A percentile compares a stretch with the other conserved stretches of the same genome.
phyloP scores from a whole-genome alignment of 345 rosid species.

The Erucastrum elatum region DNA sequence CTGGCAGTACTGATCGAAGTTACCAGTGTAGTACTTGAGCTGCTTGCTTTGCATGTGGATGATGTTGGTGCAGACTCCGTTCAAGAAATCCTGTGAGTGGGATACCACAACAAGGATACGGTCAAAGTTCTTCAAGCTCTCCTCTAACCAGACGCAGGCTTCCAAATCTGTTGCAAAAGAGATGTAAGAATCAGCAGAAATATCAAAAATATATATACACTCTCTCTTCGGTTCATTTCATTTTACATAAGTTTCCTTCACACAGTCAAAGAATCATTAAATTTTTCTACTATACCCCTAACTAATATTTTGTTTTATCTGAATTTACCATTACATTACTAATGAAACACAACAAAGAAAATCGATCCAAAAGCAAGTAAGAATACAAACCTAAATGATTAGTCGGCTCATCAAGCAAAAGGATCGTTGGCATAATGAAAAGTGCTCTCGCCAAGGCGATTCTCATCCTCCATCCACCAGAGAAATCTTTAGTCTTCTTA shows the following conservation, averaged over 20 bases:
- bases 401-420: slow-evolving; percentile 96
- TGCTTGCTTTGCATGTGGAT: slow-evolving; percentile 95
- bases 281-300: no score
- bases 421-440: slow-evolving; percentile 90
- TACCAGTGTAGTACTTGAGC: slow-evolving; percentile 83
- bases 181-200: not conserved
- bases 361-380: not conserved
- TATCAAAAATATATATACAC: not conserved
- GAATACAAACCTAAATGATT: slow-evolving; percentile 76
- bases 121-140: slow-evolving; percentile 84
- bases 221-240: not conserved
- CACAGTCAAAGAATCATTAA: no score
- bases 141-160: slow-evolving; percentile 99
- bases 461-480: slow-evolving; percentile 99
- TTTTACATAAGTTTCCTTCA: no score
- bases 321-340: no score
- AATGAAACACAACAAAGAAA: not conserved
- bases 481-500: slow-evolving; percentile 87
- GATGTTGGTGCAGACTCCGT: slow-evolving; percentile 94
- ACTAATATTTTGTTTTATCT: no score
- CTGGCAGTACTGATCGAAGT: slow-evolving; percentile 93
- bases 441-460: slow-evolving; percentile 95
- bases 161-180: slow-evolving; percentile 68
- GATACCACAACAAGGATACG: slow-evolving; percentile 94
- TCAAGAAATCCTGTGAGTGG: slow-evolving; percentile 96